phyloP scores from a whole-genome alignment of 306 rosid genomes.

The Erythrophleum fordii region DNA sequence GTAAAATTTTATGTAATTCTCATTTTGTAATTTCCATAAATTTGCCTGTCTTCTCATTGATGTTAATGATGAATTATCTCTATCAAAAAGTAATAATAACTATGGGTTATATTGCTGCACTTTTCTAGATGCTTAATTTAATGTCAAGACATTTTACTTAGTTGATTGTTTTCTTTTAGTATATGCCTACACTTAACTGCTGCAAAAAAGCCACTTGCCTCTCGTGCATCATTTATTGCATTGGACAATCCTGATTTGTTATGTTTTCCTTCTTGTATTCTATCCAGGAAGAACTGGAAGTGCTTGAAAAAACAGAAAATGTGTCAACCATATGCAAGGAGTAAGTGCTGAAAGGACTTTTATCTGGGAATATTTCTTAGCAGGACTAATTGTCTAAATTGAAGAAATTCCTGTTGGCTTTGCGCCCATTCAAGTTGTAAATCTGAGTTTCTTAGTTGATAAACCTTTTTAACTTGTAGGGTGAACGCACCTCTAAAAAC shows the following conservation, averaged over 20 bases:
- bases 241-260: conserved; percentile 31
- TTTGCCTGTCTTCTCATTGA: conserved; percentile 8
- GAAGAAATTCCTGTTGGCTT: conserved; percentile 21
- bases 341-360: conserved; percentile 55
- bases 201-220: conserved; percentile 24
- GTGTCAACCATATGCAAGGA: conserved; percentile 68
- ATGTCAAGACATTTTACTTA: neutral
- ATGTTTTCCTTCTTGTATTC: conserved; percentile 1
- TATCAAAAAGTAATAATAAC: neutral
- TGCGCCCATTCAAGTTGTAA: neutral
- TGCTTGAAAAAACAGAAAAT: conserved; percentile 67
- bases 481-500: neutral
- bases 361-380: conserved; percentile 1
- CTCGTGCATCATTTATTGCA: neutral
- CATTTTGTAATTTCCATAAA: neutral
- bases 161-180: conserved; percentile 28
- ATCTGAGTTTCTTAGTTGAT: conserved; percentile 11
- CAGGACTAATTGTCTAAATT: neutral
- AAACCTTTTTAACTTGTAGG: neutral
- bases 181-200: conserved; percentile 26
- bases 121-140: neutral
- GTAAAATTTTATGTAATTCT: conserved; percentile 7
- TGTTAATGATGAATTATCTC: neutral
- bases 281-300: conserved; percentile 74
- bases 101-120: neutral